Evolutionary conservation across 352 stramenopile genomes (phyloP).

Genomic region (Globisporangium cederbergense): DNA sequence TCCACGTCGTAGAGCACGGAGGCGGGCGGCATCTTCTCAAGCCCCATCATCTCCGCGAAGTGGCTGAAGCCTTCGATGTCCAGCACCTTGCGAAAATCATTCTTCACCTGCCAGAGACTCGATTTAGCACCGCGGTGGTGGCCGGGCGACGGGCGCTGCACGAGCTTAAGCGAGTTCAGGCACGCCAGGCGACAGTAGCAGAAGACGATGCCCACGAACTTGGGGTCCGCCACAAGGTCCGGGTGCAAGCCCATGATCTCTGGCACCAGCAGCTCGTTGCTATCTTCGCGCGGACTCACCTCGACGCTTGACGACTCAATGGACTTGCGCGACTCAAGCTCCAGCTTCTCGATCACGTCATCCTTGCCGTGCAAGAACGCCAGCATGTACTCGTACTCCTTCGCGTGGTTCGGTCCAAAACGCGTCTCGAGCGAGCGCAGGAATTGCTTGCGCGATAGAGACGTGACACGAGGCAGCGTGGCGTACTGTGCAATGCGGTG

Average conservation of each 20-base stretch:
- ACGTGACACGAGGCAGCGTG: constrained; percentile 69
- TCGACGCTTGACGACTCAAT: constrained; percentile 19
- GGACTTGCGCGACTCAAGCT: constrained; percentile 40
- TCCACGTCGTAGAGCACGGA: constrained; percentile 22
- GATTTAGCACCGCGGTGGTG: constrained; percentile 61
- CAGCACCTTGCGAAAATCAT: constrained; percentile 75
- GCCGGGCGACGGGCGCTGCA: constrained; percentile 45
- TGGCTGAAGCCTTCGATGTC: constrained; percentile 69
- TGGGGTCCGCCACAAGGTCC: constrained; percentile 67
- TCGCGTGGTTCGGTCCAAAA: constrained; percentile 51
- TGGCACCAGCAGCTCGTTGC: constrained; percentile 43
- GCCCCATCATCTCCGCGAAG: constrained; percentile 74
- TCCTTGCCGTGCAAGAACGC: constrained; percentile 75
- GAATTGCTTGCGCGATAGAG: constrained; percentile 76
- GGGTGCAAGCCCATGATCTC: constrained; percentile 78
- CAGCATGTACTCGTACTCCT: constrained; percentile 67
- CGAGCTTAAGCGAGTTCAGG: constrained; percentile 81
- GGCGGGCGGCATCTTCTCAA: constrained; percentile 35
- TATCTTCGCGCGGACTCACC: not conserved
- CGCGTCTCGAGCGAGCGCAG: constrained; percentile 64
- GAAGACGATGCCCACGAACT: constrained; percentile 78
- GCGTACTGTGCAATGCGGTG: constrained; percentile 79
- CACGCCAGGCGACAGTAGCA: constrained; percentile 80
- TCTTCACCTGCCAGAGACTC: constrained; percentile 80
- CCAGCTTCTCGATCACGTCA: constrained; percentile 61